Conservation (phyloP, 805 yeast species). For the Wickerhamiella spandovensis region DNA sequence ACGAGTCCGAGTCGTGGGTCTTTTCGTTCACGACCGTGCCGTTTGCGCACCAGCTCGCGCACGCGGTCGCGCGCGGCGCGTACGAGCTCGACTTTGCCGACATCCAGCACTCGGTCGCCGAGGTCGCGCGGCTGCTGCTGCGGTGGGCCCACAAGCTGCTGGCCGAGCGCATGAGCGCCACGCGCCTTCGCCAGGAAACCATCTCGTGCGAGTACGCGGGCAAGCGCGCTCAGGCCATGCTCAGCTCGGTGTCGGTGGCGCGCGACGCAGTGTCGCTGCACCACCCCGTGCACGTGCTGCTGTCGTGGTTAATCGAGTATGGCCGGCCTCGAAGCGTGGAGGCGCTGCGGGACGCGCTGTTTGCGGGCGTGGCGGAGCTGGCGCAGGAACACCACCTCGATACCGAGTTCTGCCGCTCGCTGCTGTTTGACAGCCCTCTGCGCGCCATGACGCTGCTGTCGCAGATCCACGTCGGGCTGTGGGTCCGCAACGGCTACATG, state of each 20-base stretch:
- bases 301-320: constrained; percentile 58
- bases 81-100: constrained; percentile 9
- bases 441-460: constrained; percentile 65
- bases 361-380: constrained; percentile 1
- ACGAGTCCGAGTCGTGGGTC: constrained; percentile 74
- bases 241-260: constrained; percentile 22
- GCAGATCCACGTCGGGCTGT: constrained; percentile 75
- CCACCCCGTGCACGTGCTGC: constrained; percentile 66
- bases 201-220: constrained; percentile 1
- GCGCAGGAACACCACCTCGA: constrained; percentile 3
- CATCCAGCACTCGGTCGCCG: constrained; percentile 13
- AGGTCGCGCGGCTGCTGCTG: constrained; percentile 16
- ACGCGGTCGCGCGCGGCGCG: constrained; percentile 24
- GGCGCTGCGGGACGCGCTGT: constrained; percentile 16
- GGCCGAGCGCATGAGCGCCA: neutral
- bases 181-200: neutral
- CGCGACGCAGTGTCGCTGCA: constrained; percentile 48
- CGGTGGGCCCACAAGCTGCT: constrained; percentile 17
- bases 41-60: constrained; percentile 42
- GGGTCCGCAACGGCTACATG: constrained; percentile 90
- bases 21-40: constrained; percentile 56
- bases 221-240: neutral
- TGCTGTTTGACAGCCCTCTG: constrained; percentile 58
- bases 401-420: constrained; percentile 15
- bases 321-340: constrained; percentile 18